A percentile compares a stretch with the other conserved stretches of the same genome.
These are phyloP conservation scores for Solanum boliviense DNA, from an alignment of 257 asterid species.

Conservation along the genomic window DNA sequence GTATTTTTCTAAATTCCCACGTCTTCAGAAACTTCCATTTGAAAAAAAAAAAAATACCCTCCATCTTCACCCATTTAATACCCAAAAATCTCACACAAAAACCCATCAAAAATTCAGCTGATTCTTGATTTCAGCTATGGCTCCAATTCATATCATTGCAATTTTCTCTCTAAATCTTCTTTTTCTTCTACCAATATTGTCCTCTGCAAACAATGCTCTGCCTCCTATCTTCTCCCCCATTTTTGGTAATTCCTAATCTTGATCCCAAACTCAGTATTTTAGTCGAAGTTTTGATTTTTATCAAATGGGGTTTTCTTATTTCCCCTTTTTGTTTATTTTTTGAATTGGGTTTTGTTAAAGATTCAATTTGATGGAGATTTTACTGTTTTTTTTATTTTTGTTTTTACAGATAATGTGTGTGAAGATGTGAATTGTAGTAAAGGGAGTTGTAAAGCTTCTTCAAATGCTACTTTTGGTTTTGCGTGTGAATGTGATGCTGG, in stretches of 20 bases:
- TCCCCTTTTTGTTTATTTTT: neutral
- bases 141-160: slow-evolving; percentile 13
- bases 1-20: neutral
- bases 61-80: neutral
- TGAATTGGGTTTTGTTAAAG: neutral
- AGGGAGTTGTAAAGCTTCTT: slow-evolving; percentile 43
- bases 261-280: neutral
- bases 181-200: slow-evolving; percentile 8
- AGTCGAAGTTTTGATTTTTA: neutral
- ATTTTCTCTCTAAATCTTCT: slow-evolving; percentile 17
- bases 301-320: neutral
- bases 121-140: slow-evolving; percentile 17
- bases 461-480: slow-evolving; percentile 27
- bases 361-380: neutral
- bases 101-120: neutral
- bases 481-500: slow-evolving; percentile 59
- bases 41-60: neutral
- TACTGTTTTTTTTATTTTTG: neutral
- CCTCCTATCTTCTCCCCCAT: slow-evolving; percentile 31
- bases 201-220: slow-evolving; percentile 15
- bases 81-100: neutral
- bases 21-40: neutral
- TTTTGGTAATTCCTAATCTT: slow-evolving; percentile 16
- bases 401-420: slow-evolving; percentile 28
- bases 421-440: slow-evolving; percentile 41